A percentile compares a stretch with the other conserved stretches of the same genome.
These are phyloP conservation scores for Suillus ampliporus DNA, from an alignment of 768 basidiomycete genomes.

Conservation along the genomic window DNA sequence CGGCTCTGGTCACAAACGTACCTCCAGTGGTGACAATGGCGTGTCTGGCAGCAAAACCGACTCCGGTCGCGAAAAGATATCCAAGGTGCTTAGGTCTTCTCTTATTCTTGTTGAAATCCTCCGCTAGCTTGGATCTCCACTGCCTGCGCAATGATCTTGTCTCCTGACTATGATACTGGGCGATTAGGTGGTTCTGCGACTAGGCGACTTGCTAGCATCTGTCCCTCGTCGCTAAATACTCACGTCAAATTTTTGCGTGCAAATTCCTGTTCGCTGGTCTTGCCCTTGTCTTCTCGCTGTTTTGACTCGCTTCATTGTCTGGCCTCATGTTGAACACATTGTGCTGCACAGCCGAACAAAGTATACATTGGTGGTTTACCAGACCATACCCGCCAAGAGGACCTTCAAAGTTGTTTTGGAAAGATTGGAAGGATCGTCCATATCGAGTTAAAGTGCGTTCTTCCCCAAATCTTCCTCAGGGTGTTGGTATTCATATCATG, in stretches of 20 bases:
- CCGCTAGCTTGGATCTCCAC: constrained; percentile 31
- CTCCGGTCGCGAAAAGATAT: constrained; percentile 70
- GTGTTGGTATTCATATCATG: constrained; percentile 21
- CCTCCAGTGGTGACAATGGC: constrained; percentile 46
- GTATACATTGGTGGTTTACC: constrained; percentile 92
- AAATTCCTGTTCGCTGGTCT: constrained; percentile 38
- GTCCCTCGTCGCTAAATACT: constrained; percentile 12
- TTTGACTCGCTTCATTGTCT: constrained; percentile 54
- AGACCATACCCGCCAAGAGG: constrained; percentile 85
- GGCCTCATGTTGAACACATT: constrained; percentile 66
- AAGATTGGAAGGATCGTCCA: constrained; percentile 78
- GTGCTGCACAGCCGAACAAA: constrained; percentile 87
- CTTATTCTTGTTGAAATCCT: constrained; percentile 41
- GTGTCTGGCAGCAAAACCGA: constrained; percentile 51
- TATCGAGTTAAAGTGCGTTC: constrained; percentile 84
- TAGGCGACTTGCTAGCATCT: constrained; percentile 14
- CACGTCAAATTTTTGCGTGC: constrained; percentile 11
- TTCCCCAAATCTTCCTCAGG: constrained; percentile 14
- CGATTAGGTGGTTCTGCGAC: constrained; percentile 9
- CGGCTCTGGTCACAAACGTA: constrained; percentile 39
- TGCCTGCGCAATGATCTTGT: constrained; percentile 19
- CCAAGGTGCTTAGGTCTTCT: constrained; percentile 86
- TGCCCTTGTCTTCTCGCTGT: constrained; percentile 50
- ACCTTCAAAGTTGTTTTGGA: constrained; percentile 84
- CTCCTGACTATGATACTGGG: constrained; percentile 19